These are phyloP conservation scores for Aspergillus saccharolyticus DNA, from an alignment of 495 filamentous ascomycete species.

Conservation along the genomic window DNA sequence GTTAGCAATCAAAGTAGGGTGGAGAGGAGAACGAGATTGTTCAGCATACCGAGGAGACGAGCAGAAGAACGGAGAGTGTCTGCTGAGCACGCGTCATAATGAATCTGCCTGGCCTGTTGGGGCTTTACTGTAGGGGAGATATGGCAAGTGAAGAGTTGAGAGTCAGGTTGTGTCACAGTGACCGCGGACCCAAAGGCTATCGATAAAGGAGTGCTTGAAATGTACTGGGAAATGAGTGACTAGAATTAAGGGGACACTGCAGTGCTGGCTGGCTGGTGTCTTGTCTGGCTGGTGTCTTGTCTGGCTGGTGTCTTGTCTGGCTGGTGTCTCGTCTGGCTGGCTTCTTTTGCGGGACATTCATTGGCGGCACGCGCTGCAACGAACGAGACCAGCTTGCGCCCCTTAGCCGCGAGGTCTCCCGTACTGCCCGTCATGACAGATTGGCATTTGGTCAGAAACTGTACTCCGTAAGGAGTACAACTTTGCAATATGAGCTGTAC, in stretches of 20 bases:
- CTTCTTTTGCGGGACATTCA: not conserved
- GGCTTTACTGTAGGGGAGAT: too few relatives aligned
- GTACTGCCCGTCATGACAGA: not conserved
- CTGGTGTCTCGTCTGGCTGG: too few relatives aligned
- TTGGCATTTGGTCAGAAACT: not conserved
- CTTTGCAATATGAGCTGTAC: too few relatives aligned
- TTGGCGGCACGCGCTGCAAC: not conserved
- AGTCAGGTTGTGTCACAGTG: not conserved
- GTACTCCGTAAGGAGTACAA: not conserved
- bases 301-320: too few relatives aligned
- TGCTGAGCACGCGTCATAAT: constrained; percentile 93
- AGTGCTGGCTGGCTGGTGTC: too few relatives aligned
- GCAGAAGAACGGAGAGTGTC: constrained; percentile 77
- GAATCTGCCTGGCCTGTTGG: too few relatives aligned
- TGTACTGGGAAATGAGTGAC: not conserved
- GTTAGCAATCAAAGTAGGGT: not conserved
- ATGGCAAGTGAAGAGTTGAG: not conserved
- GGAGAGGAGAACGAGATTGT: constrained; percentile 3
- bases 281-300: too few relatives aligned
- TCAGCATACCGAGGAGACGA: constrained; percentile 74
- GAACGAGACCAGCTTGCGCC: not conserved
- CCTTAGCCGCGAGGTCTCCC: not conserved
- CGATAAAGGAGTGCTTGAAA: not conserved
- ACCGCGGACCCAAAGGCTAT: not conserved
- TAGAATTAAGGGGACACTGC: not conserved